Base-by-base conservation (phyloP, 306 rosid genomes). In the Trifolium repens region DNA sequence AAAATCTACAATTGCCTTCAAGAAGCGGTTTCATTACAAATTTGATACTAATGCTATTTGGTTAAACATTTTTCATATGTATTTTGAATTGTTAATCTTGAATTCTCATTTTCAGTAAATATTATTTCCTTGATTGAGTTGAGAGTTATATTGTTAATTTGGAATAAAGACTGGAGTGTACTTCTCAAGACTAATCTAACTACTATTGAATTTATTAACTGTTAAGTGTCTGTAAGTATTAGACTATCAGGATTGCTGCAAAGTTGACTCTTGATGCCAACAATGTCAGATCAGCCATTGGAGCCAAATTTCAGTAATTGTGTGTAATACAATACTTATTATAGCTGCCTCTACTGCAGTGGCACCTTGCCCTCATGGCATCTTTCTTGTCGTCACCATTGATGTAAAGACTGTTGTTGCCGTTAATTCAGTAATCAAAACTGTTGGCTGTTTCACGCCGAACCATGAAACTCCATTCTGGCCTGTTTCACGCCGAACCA, bases 371-470 rank as follows among this genome's bases (percentile, higher is more conserved):
- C 61, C 34, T 55, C 61, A 55, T 55, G 22, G 32, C 61, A n/a
- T n/a, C n/a, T 55, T 9, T 22, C 40, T 37, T 37, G 2, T 22
- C 22, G 61, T 22, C 22, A 30, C 9, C 32, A 5, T 55, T 2
- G 30, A 22, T 55, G 61, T 55, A 55, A 55, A 55, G 61, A 9
- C 12, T 55, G 61, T 22, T 55, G 61, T 16, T 50, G 57, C 57
- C 22, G 24, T 4, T 49, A 49, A n/a, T 49, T 49, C 17, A 49
- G 55, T 15, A 49, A 15, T 15, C 22, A 15, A 15, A 49, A 49
- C 15, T 5, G 55, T 5, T 49, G 54, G 7, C 5, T 49, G 54
- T 49, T 49, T 49, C 54, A 15, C 5, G 17, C 15, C 3, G 0
- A 49, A 49, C 19, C 16, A 14, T 49, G 54, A 49, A 49, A 49